phyloP scores from a whole-genome alignment of 2,329 filamentous ascomycete species.

The Fusarium nurragi region DNA sequence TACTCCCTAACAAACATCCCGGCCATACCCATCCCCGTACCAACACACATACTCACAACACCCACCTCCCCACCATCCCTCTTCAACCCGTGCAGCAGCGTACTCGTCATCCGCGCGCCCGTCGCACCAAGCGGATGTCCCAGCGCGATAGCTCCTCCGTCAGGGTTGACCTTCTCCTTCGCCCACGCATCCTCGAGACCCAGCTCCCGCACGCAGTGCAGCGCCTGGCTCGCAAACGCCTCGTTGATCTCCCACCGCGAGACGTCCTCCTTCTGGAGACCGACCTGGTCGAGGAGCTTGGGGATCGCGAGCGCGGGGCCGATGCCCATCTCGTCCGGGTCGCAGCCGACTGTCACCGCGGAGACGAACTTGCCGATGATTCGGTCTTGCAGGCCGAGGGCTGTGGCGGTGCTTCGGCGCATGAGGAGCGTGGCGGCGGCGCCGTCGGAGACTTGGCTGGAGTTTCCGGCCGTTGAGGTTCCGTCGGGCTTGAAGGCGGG shows the following conservation, averaged over 20 bases:
- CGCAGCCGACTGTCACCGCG: slow-evolving; percentile 78
- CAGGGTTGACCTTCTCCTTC: slow-evolving; percentile 81
- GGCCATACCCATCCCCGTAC: slow-evolving; percentile 58
- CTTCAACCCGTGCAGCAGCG: slow-evolving; percentile 71
- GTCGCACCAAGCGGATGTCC: slow-evolving; percentile 93
- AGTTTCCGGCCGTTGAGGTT: slow-evolving; percentile 85
- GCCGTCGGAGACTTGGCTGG: slow-evolving; percentile 86
- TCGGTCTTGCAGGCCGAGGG: slow-evolving; percentile 72
- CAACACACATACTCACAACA: slow-evolving; percentile 91
- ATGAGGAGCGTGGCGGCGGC: slow-evolving; percentile 86
- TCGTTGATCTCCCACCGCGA: slow-evolving; percentile 95
- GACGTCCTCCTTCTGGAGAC: slow-evolving; percentile 74
- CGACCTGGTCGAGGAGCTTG: slow-evolving; percentile 75
- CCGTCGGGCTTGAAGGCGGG: slow-evolving; percentile 83
- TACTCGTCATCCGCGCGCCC: slow-evolving; percentile 81
- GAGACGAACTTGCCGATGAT: slow-evolving; percentile 88
- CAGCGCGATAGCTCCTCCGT: slow-evolving; percentile 92
- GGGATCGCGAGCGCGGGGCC: slow-evolving; percentile 89
- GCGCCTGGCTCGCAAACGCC: slow-evolving; percentile 72
- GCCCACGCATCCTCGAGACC: slow-evolving; percentile 71
- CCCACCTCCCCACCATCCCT: slow-evolving; percentile 79
- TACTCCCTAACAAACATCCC: slow-evolving; percentile 41
- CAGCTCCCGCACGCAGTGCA: slow-evolving; percentile 77
- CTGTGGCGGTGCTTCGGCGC: slow-evolving; percentile 80
- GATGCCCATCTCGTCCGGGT: slow-evolving; percentile 93